phyloP scores from a whole-genome alignment of 345 rosid species.

The Rhizophora mangle region DNA sequence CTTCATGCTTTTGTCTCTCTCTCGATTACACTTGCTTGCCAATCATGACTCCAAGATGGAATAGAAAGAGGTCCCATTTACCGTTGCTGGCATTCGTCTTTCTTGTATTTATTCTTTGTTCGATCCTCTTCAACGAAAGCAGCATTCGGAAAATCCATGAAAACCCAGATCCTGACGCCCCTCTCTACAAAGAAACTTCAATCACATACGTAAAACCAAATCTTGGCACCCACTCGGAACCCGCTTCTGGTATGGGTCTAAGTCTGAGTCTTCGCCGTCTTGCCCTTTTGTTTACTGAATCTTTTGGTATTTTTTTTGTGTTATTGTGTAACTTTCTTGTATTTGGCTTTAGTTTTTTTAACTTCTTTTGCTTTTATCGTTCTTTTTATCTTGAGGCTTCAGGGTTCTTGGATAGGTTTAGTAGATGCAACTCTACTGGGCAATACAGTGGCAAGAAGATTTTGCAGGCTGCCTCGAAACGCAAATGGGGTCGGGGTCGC shows the following conservation, averaged over 20 bases:
- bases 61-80: slow-evolving; percentile 59
- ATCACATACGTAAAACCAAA: slow-evolving; percentile 54
- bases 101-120: slow-evolving; percentile 36
- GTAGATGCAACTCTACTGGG: slow-evolving; percentile 64
- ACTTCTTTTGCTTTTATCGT: background rate
- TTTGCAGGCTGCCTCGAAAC: slow-evolving; percentile 39
- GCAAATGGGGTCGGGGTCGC: slow-evolving; percentile 31
- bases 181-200: slow-evolving; percentile 21
- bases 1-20: background rate
- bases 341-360: background rate
- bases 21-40: background rate
- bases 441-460: slow-evolving; percentile 66
- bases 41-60: slow-evolving; percentile 64
- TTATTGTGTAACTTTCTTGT: background rate
- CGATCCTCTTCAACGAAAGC: slow-evolving; percentile 58
- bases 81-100: slow-evolving; percentile 51
- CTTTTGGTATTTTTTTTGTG: background rate
- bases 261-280: slow-evolving; percentile 2
- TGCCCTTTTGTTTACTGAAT: background rate
- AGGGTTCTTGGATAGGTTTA: slow-evolving; percentile 84
- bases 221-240: slow-evolving; percentile 19
- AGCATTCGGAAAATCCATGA: slow-evolving; percentile 54
- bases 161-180: slow-evolving; percentile 23
- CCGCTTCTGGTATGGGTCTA: slow-evolving; percentile 39
- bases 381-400: background rate